These are phyloP conservation scores for Pythium phragmitis DNA, from an alignment of 352 stramenopile genomes.

Conservation along the genomic window DNA sequence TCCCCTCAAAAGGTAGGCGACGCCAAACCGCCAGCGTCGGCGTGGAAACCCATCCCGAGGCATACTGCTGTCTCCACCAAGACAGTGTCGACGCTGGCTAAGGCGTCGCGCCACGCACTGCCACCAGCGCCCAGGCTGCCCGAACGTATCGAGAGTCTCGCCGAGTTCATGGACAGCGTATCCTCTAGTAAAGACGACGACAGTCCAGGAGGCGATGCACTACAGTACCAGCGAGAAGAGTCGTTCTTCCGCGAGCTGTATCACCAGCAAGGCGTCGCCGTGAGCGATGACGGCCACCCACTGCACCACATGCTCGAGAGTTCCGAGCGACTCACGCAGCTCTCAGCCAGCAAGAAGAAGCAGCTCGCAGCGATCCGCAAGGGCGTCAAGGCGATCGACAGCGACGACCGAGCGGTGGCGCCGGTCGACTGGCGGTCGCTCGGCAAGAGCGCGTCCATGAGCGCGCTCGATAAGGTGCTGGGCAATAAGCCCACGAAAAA, in stretches of 20 bases:
- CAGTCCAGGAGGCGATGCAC: not conserved
- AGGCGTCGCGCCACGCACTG: slow-evolving; percentile 24
- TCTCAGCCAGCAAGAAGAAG: slow-evolving; percentile 35
- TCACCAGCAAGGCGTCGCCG: slow-evolving; percentile 42
- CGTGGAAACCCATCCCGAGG: slow-evolving; percentile 54
- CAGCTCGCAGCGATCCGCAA: slow-evolving; percentile 42
- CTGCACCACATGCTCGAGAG: slow-evolving; percentile 78
- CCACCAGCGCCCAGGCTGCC: slow-evolving; percentile 52
- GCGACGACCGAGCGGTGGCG: not conserved
- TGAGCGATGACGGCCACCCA: slow-evolving; percentile 42
- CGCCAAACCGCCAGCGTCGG: slow-evolving; percentile 45
- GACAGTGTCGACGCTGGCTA: slow-evolving; percentile 2
- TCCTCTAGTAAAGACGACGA: not conserved
- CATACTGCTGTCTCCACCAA: slow-evolving; percentile 1
- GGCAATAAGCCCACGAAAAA: slow-evolving; percentile 20
- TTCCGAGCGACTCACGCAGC: slow-evolving; percentile 39
- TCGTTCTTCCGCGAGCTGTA: slow-evolving; percentile 72
- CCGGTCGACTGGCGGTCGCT: slow-evolving; percentile 17
- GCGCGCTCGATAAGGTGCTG: slow-evolving; percentile 42
- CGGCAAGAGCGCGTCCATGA: slow-evolving; percentile 33
- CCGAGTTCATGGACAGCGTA: slow-evolving; percentile 27
- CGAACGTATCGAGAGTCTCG: slow-evolving; percentile 58
- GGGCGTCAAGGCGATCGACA: slow-evolving; percentile 22
- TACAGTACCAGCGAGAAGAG: slow-evolving; percentile 44
- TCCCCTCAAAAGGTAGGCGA: slow-evolving; percentile 2